A percentile compares a stretch with the other conserved stretches of the same genome.
phyloP scores from a whole-genome alignment of 306 rosid genomes.

The Macrotyloma uniflorum region DNA sequence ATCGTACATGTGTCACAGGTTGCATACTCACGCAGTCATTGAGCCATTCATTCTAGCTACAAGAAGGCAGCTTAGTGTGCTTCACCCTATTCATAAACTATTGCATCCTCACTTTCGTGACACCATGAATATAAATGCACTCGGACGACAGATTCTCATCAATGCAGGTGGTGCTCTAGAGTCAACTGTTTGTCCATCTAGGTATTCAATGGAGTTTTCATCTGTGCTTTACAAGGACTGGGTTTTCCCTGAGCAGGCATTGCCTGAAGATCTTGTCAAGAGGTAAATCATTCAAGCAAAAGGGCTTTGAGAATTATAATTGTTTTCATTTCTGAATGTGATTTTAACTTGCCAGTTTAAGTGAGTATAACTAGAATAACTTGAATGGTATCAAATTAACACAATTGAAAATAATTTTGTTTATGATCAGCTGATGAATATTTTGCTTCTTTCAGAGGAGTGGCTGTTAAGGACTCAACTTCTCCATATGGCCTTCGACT shows the following conservation, averaged over 20 bases:
- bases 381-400: not conserved
- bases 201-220: constrained; percentile 76
- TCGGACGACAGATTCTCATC: constrained; percentile 65
- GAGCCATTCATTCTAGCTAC: constrained; percentile 87
- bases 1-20: constrained; percentile 51
- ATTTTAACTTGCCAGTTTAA: not conserved
- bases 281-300: constrained; percentile 54
- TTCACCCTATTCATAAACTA: constrained; percentile 82
- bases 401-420: not conserved
- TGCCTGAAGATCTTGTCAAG: constrained; percentile 76
- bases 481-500: constrained; percentile 47
- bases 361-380: not conserved
- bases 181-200: constrained; percentile 58
- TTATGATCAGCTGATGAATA: constrained; percentile 11
- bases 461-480: constrained; percentile 52
- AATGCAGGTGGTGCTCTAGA: constrained; percentile 79
- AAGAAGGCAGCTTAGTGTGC: constrained; percentile 75
- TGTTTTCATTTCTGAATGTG: not conserved
- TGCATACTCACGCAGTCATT: constrained; percentile 74
- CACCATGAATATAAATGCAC: constrained; percentile 84
- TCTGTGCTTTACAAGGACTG: constrained; percentile 69
- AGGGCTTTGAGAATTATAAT: not conserved
- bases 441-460: constrained; percentile 57
- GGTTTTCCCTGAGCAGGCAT: constrained; percentile 74
- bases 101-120: constrained; percentile 80